Percentiles rank a stretch among this genome's conserved stretches.
Conservation (phyloP, 495 filamentous ascomycete genomes). For the Penicillium longicatenatum region DNA sequence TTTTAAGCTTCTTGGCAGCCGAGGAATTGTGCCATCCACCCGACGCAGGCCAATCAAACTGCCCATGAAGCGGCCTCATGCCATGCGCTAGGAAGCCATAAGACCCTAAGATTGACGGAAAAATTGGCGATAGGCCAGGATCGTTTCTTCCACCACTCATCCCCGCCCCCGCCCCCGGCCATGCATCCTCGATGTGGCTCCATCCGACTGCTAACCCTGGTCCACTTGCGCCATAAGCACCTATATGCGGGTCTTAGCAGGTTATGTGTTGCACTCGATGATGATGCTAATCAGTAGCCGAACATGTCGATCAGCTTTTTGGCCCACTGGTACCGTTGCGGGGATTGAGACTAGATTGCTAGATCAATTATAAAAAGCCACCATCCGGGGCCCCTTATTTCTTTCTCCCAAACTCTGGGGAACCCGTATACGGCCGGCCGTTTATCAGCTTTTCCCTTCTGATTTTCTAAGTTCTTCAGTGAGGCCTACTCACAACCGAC, state of each 20-base stretch:
- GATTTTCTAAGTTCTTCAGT: neutral
- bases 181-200: conserved; percentile 24
- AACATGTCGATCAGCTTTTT: conserved; percentile 7
- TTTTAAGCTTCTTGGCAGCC: conserved; percentile 8
- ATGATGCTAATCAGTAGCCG: neutral
- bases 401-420: conserved; percentile 1
- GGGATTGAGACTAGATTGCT: neutral
- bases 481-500: neutral
- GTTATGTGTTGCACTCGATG: neutral
- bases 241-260: neutral
- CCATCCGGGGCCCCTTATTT: conserved; percentile 2
- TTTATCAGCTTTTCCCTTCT: neutral
- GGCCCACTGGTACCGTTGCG: conserved; percentile 11
- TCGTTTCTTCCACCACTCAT: conserved; percentile 8
- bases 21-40: neutral
- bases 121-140: conserved; percentile 8
- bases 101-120: conserved; percentile 18
- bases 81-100: neutral
- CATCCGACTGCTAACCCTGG: conserved; percentile 9
- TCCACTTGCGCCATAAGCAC: neutral
- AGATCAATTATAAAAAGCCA: conserved; percentile 17
- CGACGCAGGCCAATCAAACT: neutral
- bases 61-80: neutral
- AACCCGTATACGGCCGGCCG: conserved; percentile 5
- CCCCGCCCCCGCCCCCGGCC: conserved; percentile 17